Evolutionary conservation across 768 basidiomycete genomes (phyloP).

Genomic region (Lactifluus volemus): DNA sequence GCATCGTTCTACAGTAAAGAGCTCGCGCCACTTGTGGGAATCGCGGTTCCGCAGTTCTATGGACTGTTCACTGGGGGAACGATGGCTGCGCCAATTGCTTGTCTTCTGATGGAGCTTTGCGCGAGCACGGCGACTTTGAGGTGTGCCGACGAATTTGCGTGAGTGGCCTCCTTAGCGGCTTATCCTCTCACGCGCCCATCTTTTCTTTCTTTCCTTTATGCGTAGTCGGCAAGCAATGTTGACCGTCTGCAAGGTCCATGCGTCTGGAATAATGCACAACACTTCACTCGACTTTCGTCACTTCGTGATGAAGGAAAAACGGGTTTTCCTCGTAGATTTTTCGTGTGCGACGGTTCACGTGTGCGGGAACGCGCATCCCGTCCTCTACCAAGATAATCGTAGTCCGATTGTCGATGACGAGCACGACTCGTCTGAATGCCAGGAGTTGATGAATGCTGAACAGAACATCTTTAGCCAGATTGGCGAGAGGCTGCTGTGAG

Average conservation of each 20-base stretch:
- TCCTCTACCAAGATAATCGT: neutral
- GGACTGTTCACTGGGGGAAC: conserved; percentile 6
- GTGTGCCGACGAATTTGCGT: conserved; percentile 3
- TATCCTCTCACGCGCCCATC: too few species aligned
- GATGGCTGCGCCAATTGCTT: neutral
- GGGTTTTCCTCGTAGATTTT: conserved; percentile 7
- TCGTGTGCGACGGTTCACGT: neutral
- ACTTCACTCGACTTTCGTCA: conserved; percentile 3
- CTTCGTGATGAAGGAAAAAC: conserved; percentile 11
- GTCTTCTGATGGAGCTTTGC: conserved; percentile 9
- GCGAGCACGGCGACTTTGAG: neutral
- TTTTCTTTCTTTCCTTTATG: neutral
- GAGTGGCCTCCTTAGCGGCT: neutral
- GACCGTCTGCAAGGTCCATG: conserved; percentile 5
- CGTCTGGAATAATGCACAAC: conserved; percentile 4
- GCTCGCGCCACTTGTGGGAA: neutral
- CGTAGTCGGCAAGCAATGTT: conserved; percentile 6
- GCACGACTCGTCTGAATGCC: neutral
- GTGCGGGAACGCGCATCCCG: neutral
- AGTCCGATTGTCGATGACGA: neutral
- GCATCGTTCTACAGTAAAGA: neutral
- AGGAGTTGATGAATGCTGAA: neutral
- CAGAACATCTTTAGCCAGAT: neutral
- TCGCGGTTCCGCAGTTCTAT: conserved; percentile 4
- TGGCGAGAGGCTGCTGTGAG: neutral